Percentiles rank a stretch among this genome's conserved stretches.
phyloP scores from a whole-genome alignment of 345 rosid species.

The Litchi chinensis region DNA sequence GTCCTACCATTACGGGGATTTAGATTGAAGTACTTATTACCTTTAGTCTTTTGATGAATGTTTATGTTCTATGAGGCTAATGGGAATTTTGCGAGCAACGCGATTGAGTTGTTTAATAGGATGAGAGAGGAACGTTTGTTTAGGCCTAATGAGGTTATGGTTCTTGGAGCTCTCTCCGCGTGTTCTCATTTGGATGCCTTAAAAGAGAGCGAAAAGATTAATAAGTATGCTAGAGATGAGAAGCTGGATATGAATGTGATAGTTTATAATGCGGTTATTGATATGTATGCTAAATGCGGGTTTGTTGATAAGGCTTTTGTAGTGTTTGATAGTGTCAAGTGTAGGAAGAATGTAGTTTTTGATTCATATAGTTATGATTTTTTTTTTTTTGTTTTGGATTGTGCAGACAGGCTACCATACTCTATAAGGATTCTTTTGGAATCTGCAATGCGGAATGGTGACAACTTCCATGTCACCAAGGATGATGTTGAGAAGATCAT shows the following conservation, averaged over 20 bases:
- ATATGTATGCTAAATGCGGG: conserved; percentile 87
- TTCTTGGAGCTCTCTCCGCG: conserved; percentile 77
- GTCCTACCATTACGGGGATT: neutral
- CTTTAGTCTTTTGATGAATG: neutral
- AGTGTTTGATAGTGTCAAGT: too few species aligned
- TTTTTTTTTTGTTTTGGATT: too few species aligned
- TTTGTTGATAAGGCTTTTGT: conserved; percentile 67
- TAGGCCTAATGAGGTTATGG: conserved; percentile 65
- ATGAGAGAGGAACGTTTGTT: conserved; percentile 49
- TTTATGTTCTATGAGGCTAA: neutral
- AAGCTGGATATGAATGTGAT: conserved; percentile 56
- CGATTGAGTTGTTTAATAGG: conserved; percentile 57
- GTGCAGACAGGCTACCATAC: conserved; percentile 74
- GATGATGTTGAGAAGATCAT: conserved; percentile 81
- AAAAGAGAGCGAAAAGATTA: conserved; percentile 62
- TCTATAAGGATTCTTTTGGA: conserved; percentile 79
- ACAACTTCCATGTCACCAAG: conserved; percentile 76
- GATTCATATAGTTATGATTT: too few species aligned
- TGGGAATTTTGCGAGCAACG: conserved; percentile 34
- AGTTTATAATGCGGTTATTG: conserved; percentile 74
- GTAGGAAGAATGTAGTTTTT: too few species aligned
- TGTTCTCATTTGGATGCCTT: conserved; percentile 77
- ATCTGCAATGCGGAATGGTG: conserved; percentile 86
- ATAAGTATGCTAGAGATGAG: conserved; percentile 44
- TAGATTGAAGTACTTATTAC: neutral